These are phyloP conservation scores for Trichoderma endophyticum DNA, from an alignment of 2,329 filamentous ascomycete species.

Conservation along the genomic window DNA sequence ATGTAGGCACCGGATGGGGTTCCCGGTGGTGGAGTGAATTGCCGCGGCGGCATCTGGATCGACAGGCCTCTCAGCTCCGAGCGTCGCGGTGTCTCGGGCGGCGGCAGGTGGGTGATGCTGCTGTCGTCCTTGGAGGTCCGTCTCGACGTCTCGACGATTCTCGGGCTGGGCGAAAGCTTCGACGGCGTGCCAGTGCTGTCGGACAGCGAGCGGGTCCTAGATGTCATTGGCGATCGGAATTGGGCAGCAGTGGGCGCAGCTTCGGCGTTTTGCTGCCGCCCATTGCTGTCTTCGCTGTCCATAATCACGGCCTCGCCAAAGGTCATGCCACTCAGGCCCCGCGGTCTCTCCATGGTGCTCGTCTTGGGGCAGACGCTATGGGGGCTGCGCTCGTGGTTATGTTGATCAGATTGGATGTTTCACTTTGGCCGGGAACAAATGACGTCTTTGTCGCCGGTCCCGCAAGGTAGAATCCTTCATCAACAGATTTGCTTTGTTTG, in stretches of 20 bases:
- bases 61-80: conserved; percentile 62
- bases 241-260: conserved; percentile 17
- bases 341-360: conserved; percentile 14
- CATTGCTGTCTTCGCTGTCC: conserved; percentile 14
- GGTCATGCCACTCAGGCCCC: neutral
- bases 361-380: neutral
- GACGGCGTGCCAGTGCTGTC: conserved; percentile 58
- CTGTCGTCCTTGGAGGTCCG: conserved; percentile 66
- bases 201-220: conserved; percentile 62
- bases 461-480: neutral
- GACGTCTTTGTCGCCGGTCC: neutral
- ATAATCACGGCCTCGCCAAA: conserved; percentile 15
- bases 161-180: conserved; percentile 57
- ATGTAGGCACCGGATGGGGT: conserved; percentile 35
- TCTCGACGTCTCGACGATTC: conserved; percentile 52
- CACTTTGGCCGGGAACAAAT: neutral
- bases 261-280: neutral
- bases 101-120: conserved; percentile 42
- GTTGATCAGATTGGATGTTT: neutral
- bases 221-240: conserved; percentile 40
- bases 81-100: conserved; percentile 70
- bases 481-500: neutral
- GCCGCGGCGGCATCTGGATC: conserved; percentile 34
- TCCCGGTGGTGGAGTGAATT: conserved; percentile 38
- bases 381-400: neutral